Evolutionary conservation across 2,329 filamentous ascomycete genomes (phyloP).

Genomic region (Metarhizium guizhouense): DNA sequence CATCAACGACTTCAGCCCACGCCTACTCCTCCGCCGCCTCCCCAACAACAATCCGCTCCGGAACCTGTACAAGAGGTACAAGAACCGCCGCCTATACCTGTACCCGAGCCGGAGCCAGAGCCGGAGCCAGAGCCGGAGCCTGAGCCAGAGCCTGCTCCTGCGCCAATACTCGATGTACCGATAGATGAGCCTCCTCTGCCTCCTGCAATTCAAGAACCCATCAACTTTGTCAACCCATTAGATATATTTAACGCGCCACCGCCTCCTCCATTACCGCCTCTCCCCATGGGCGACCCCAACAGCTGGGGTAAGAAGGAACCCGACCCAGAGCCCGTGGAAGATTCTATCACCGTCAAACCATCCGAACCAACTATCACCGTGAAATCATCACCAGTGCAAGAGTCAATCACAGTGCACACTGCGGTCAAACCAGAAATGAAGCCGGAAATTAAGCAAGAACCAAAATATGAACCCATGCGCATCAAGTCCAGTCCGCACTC

Average conservation of each 20-base stretch:
- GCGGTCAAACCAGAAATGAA: conserved; percentile 1
- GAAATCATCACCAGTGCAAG: conserved; percentile 8
- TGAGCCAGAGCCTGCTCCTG: not conserved
- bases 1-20: conserved; percentile 11
- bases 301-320: conserved; percentile 8
- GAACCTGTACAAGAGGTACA: conserved; percentile 4
- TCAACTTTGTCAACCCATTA: conserved; percentile 29
- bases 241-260: conserved; percentile 26
- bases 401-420: conserved; percentile 7
- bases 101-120: not conserved
- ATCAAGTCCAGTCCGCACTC: conserved; percentile 29
- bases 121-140: not conserved
- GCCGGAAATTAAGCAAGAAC: conserved; percentile 9
- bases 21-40: conserved; percentile 1
- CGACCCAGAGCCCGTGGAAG: conserved; percentile 1
- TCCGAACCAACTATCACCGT: not conserved
- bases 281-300: conserved; percentile 14
- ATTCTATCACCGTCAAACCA: conserved; percentile 6
- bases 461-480: conserved; percentile 8
- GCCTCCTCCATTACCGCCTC: conserved; percentile 16
- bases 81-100: not conserved
- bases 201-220: conserved; percentile 7
- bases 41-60: not conserved
- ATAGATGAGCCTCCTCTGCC: not conserved
- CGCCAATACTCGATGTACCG: not conserved